Evolutionary conservation across 169 alveolate species (phyloP).

Genomic region (Neospora caninum): DNA sequence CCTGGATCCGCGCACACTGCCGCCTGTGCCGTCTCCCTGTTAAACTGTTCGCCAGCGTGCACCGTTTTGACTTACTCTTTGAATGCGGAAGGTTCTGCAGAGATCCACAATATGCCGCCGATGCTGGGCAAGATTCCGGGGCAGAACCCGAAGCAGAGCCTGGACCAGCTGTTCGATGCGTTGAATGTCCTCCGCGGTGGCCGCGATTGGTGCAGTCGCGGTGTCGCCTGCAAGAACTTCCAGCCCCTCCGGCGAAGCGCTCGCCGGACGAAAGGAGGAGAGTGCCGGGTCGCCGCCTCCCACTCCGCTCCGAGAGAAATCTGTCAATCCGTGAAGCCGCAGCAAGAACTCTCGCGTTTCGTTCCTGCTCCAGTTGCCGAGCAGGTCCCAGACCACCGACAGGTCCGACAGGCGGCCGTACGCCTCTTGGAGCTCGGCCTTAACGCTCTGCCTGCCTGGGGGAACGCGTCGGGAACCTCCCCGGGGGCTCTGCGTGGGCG

Average conservation of each 20-base stretch:
- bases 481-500: not conserved
- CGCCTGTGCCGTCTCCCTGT: too few species aligned
- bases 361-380: constrained; percentile 16
- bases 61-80: not conserved
- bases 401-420: not conserved
- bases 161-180: constrained; percentile 7
- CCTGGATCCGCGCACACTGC: too few species aligned
- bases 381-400: constrained; percentile 23
- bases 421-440: not conserved
- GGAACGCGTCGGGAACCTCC: not conserved
- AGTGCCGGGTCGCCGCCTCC: not conserved
- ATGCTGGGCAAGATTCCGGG: not conserved
- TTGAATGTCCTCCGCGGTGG: not conserved
- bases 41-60: too few species aligned
- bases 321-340: not conserved
- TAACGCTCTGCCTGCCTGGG: not conserved
- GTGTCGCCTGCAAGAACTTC: not conserved
- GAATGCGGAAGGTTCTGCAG: constrained; percentile 35
- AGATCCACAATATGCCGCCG: not conserved
- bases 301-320: not conserved
- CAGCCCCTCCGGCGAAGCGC: not conserved
- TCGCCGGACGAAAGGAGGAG: not conserved
- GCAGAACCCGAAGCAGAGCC: constrained; percentile 5
- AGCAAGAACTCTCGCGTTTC: constrained; percentile 6
- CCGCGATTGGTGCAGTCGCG: not conserved